Evolutionary conservation across 371 early-diverging fungal species (phyloP), one percentile per base, ranked within the genome.

Genomic region (Smittium culicis): DNA sequence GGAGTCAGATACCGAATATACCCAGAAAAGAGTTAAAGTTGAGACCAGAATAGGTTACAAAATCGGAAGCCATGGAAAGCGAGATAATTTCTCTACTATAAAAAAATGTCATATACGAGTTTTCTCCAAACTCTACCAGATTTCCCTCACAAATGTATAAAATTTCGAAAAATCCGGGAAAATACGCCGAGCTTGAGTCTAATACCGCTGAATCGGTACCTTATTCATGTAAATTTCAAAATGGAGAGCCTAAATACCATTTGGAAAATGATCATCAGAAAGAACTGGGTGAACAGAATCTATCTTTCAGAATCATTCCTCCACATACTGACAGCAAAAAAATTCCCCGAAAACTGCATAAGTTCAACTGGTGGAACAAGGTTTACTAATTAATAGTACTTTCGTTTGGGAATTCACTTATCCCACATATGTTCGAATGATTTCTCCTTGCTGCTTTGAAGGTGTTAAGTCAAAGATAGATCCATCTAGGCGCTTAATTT

Each of bases 311-410:
- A 62, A 28, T 3, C 62, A 14, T 62, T 62, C 30, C 30, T 62
- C 20, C 62, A 62, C 32, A 35, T 62, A 34, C 16, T 62, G 32
- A 34, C 30, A 17, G 62, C n/a, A n/a, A 16, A 32, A 62, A 35
- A 34, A 28, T 31, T 34, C 20, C 30, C 8, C 16, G 32, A 20
- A 62, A 62, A 35, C 8, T 25, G 8, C 11, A 28, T 17, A 16
- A 35, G 30, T 62, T 62, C 30, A 16, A 62, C 3, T 62, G 62
- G 32, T 14, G 30, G 30, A 20, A 25, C 34, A 17, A 32, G 30
- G 8, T 20, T 2, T 62, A 80, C 69, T 79, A 79, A 67, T 82
- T 74, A 71, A 68, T 67, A 2, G 74, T 77, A 0, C 65, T 75
- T 62, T 30, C 62, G 8, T 62, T 62, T 32, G 62, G 62, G 24